Base-by-base conservation (phyloP, 169 alveolate genomes). In the Miamiensis avidus region DNA sequence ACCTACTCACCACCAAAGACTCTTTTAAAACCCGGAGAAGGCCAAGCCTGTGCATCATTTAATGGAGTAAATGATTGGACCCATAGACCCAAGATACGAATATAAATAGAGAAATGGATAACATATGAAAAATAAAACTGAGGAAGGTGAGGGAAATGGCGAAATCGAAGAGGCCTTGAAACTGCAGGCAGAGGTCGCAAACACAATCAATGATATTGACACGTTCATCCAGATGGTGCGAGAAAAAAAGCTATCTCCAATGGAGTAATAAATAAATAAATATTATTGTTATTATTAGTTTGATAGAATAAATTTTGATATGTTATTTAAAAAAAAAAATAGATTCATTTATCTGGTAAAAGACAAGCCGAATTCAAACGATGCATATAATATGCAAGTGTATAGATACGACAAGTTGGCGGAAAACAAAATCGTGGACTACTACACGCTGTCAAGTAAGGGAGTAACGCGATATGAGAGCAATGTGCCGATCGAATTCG, bases 401-500 rank as follows among this genome's bases (percentile, higher is more conserved):
- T 78, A 69, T 11, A 74, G 65, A 32, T 85, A 78, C 79, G 34
- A 34, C 0, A 32, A 85, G 16, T 72, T 85, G n/a, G 64, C 88
- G 31, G 88, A 90, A 33, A 89, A 95, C 30, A 89, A 94, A 31
- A 89, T 90, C 79, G 84, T 92, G 49, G 93, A 95, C 31, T 95
- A 93, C 81, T 95, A 95, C 85, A 95, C 98, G 11, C 79, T 95
- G 31, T 82, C 93, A 30, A 89, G 95, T 27, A 92, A 95, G 82
- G 98, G 98, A 28, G 79, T 95, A 11, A 95, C 97, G 1, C 89
- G 93, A 31, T 94, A 93, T 86, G 94, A 89, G 82, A 94, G 91
- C 89, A 94, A 95, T 75, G 94, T 91, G 65, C 96, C 97, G 29
- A 92, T 89, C 33, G 98, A 95, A 81, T 95, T 92, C 85, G 91